Evolutionary conservation across 2,329 filamentous ascomycete species (phyloP).

Genomic region (Botryotinia globosa): DNA sequence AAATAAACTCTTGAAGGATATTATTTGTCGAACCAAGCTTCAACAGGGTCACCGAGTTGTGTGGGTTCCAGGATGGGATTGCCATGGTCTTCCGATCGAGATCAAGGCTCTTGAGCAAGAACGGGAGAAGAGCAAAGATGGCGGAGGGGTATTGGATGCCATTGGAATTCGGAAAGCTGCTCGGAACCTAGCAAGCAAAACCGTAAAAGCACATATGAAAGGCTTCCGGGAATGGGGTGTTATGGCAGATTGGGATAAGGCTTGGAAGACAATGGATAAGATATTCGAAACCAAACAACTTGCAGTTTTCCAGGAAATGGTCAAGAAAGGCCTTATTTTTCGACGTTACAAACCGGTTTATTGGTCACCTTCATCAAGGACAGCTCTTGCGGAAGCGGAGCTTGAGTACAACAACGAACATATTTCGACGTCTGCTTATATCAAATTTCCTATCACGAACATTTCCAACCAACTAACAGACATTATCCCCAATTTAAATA

Average conservation of each 20-base stretch:
- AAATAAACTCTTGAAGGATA: constrained; percentile 96
- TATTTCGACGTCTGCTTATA: constrained; percentile 68
- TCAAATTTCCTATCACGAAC: constrained; percentile 68
- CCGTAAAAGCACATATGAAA: constrained; percentile 69
- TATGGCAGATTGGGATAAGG: constrained; percentile 76
- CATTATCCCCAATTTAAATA: constrained; percentile 42
- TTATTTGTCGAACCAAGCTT: constrained; percentile 79
- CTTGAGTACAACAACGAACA: constrained; percentile 79
- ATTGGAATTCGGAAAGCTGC: constrained; percentile 64
- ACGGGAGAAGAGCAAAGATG: constrained; percentile 28
- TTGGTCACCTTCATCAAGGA: constrained; percentile 77
- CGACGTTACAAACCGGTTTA: constrained; percentile 79
- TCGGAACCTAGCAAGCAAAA: constrained; percentile 62
- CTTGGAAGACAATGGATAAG: constrained; percentile 77
- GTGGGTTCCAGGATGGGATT: constrained; percentile 95
- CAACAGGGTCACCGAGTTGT: constrained; percentile 70
- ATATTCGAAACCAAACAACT: constrained; percentile 74
- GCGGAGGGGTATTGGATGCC: constrained; percentile 45
- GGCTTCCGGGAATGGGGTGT: constrained; percentile 71
- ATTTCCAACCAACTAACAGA: constrained; percentile 46
- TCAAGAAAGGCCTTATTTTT: constrained; percentile 70
- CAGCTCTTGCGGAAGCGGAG: constrained; percentile 80
- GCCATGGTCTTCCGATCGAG: constrained; percentile 95
- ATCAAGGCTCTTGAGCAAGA: constrained; percentile 70
- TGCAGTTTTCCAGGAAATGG: constrained; percentile 71